These are phyloP conservation scores for Ustilago trichophora DNA, from an alignment of 1,284 basidiomycete genomes.

Conservation along the genomic window DNA sequence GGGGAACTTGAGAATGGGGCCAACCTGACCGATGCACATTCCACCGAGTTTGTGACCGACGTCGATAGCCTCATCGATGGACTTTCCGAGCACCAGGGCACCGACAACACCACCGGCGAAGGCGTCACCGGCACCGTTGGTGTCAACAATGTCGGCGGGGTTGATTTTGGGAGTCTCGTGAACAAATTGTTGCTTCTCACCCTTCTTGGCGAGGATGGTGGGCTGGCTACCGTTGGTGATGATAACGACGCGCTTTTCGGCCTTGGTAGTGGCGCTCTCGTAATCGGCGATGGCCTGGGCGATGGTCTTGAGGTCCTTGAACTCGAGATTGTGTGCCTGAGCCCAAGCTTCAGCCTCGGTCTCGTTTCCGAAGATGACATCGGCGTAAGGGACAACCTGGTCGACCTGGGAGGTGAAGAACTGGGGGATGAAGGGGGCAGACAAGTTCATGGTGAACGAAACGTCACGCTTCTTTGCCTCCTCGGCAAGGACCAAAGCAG, in stretches of 20 bases:
- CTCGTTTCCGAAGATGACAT: conserved; percentile 78
- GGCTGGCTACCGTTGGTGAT: conserved; percentile 88
- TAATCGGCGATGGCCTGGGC: conserved; percentile 63
- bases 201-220: conserved; percentile 80
- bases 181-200: conserved; percentile 69
- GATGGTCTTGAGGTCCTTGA: conserved; percentile 59
- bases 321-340: conserved; percentile 68
- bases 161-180: conserved; percentile 70
- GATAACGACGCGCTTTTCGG: conserved; percentile 80
- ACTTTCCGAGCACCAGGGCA: conserved; percentile 82
- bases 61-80: conserved; percentile 79
- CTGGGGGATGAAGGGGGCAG: conserved; percentile 95
- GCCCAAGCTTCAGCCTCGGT: conserved; percentile 90
- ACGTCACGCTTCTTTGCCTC: conserved; percentile 81
- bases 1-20: conserved; percentile 67
- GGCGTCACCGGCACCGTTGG: conserved; percentile 98
- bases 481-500: conserved; percentile 80
- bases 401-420: conserved; percentile 78
- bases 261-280: conserved; percentile 36
- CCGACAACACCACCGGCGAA: conserved; percentile 98
- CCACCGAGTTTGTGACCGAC: conserved; percentile 87
- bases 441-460: conserved; percentile 79
- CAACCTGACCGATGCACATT: conserved; percentile 86
- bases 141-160: conserved; percentile 78
- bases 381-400: conserved; percentile 59